Conservation (phyloP, 768 basidiomycete species). For the Dendrothele bispora region DNA sequence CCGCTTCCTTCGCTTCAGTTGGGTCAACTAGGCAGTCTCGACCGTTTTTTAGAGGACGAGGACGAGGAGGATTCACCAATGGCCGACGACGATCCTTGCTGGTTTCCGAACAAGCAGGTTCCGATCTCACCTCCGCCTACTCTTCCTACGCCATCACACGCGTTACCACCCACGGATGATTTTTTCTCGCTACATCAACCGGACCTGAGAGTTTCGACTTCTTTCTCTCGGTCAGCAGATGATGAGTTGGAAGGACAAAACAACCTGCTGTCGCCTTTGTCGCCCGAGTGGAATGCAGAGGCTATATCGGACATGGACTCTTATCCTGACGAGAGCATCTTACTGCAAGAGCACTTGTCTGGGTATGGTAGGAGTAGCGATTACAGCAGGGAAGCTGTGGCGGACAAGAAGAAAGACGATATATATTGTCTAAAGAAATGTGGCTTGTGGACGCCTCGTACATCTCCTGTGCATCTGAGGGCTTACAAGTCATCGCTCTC, state of each 20-base stretch:
- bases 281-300: background rate
- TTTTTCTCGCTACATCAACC: conserved; percentile 10
- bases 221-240: background rate
- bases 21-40: background rate
- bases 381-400: no score
- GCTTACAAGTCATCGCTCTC: background rate
- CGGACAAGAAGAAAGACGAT: no score
- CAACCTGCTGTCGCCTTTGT: background rate
- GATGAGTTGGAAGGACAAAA: background rate
- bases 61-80: background rate
- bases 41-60: background rate
- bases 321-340: background rate
- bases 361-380: no score
- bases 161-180: conserved; percentile 24
- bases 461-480: background rate
- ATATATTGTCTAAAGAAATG: no score
- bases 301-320: background rate
- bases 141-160: conserved; percentile 24
- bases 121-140: conserved; percentile 34
- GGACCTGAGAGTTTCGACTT: background rate
- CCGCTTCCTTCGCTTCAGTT: background rate
- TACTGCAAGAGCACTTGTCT: background rate
- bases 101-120: conserved; percentile 5
- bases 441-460: background rate
- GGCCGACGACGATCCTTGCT: background rate